Evolutionary conservation across 352 stramenopile genomes (phyloP), one percentile per base, ranked within the genome.

Genomic region (Phytophthora sp.): DNA sequence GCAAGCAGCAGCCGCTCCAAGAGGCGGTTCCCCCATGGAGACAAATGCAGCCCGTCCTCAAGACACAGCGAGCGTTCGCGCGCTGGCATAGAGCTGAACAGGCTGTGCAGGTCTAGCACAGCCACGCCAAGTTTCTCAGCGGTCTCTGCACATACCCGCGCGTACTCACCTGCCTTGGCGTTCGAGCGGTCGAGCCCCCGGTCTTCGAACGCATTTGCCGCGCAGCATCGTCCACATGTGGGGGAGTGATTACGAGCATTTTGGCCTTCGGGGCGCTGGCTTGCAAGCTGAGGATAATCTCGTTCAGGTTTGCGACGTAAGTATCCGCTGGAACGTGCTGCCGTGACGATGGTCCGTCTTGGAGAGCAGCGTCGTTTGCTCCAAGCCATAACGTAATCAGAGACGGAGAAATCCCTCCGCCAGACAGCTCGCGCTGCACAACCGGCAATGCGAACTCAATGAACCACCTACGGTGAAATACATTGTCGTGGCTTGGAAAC

Each of bases 311-410:
- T 10, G 41, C 24, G 1, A 26, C n/a, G 54, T 79, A 91, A 20
- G 69, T 66, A 18, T 76, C 66, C 3, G 88, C 13, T 10, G 76
- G 69, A 15, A 91, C 76, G 43, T 84, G 66, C 34, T 81, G 73
- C 11, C 48, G 49, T 21, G 57, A 48, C 24, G 62, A 56, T 9
- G 46, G 30, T 21, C 80, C 78, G n/a, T 73, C 44, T 4, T 43
- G 10, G 10, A 81, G 57, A 4, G 72, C 75, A 2, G 82, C 77
- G 46, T 91, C 82, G 62, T 91, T 91, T 20, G 82, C 72, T 15
- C 82, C 82, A 5, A 88, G 62, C 70, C 74, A 89, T 9, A 90
- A 31, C 20, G 73, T 86, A 20, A 89, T 66, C 10, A 91, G 28
- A 4, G 60, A 57, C 10, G 74, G 71, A 20, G 50, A 39, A 43